phyloP scores from a whole-genome alignment of 495 filamentous ascomycete species.

The Ramalina intermedia region DNA sequence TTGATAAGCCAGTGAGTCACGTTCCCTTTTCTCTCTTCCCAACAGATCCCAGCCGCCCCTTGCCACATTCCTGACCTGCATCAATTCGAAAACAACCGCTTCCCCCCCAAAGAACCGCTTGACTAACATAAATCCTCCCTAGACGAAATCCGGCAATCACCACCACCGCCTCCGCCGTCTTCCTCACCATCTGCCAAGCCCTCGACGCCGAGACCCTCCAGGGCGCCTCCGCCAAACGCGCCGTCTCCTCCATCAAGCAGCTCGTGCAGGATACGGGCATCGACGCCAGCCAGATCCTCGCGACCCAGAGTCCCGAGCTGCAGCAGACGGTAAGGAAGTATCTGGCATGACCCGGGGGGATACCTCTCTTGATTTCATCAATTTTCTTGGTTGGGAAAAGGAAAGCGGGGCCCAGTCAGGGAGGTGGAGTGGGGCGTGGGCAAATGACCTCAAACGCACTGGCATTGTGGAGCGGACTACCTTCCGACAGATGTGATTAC shows the following conservation, averaged over 20 bases:
- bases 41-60: too few species aligned
- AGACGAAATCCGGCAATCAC: slow-evolving; percentile 83
- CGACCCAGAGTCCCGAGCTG: slow-evolving; percentile 55
- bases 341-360: slow-evolving; percentile 33
- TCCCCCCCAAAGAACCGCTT: neutral
- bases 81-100: neutral
- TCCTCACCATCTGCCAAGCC: slow-evolving; percentile 70
- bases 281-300: slow-evolving; percentile 55
- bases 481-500: too few species aligned
- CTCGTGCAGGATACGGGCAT: slow-evolving; percentile 54
- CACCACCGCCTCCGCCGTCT: slow-evolving; percentile 50
- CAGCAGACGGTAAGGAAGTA: slow-evolving; percentile 60
- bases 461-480: too few species aligned
- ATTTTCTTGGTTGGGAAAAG: too few species aligned
- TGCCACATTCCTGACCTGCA: neutral
- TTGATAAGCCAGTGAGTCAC: slow-evolving; percentile 81
- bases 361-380: too few species aligned
- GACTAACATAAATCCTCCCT: slow-evolving; percentile 11
- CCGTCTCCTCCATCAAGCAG: slow-evolving; percentile 56
- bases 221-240: slow-evolving; percentile 59
- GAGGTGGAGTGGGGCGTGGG: too few species aligned
- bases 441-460: too few species aligned
- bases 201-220: slow-evolving; percentile 83
- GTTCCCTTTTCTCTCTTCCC: neutral
- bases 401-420: too few species aligned